Percentiles rank a stretch among this genome's conserved stretches.
phyloP scores from a whole-genome alignment of 306 rosid genomes.

The Hylodesmum podocarpum region DNA sequence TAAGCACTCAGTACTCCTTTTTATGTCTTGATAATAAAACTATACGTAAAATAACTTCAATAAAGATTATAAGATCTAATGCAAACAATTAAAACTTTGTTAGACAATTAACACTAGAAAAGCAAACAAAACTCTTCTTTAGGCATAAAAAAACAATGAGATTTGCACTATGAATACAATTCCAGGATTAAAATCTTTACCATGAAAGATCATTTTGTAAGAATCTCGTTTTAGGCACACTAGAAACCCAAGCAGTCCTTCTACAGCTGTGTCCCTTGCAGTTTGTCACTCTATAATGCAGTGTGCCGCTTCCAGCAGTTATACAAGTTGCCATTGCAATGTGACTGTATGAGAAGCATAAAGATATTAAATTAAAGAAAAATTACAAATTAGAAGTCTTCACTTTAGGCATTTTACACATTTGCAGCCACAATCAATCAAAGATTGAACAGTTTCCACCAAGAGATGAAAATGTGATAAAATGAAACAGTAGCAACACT shows the following conservation, averaged over 20 bases:
- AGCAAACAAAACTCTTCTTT: conserved; percentile 11
- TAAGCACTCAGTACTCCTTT: neutral
- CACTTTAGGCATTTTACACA: neutral
- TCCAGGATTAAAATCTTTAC: conserved; percentile 39
- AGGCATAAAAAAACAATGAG: neutral
- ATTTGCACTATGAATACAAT: neutral
- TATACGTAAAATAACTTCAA: conserved; percentile 27
- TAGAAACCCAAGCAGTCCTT: conserved; percentile 44
- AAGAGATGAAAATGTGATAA: neutral
- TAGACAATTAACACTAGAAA: neutral
- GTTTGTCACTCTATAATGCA: conserved; percentile 36
- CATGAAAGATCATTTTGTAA: conserved; percentile 55
- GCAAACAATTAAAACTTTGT: conserved; percentile 11
- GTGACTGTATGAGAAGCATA: conserved; percentile 31
- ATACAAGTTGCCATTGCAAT: conserved; percentile 67
- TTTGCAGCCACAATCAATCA: neutral
- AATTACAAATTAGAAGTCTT: conserved; percentile 1
- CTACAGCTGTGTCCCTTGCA: conserved; percentile 49
- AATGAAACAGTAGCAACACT: neutral
- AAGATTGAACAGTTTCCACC: neutral
- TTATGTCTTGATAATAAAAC: conserved; percentile 47
- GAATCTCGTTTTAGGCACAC: conserved; percentile 38
- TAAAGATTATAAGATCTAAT: neutral
- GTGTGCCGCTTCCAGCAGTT: conserved; percentile 55
- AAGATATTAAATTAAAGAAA: conserved; percentile 25